Percentiles rank a stretch among this genome's conserved stretches.
phyloP scores from a whole-genome alignment of 345 rosid species.

The Dimocarpus longan region DNA sequence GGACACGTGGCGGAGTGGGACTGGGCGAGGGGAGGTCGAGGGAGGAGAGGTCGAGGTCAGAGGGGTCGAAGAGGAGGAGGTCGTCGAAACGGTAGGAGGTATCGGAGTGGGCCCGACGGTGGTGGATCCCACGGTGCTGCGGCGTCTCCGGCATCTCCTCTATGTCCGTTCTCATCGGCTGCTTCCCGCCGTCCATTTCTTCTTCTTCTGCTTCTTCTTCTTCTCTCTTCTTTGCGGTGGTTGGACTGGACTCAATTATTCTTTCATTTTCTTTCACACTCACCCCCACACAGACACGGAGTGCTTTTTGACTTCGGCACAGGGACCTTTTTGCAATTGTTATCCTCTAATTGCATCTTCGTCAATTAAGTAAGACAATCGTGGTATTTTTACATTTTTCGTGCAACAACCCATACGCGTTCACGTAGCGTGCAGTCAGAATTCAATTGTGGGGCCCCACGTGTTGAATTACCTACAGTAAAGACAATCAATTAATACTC shows the following conservation, averaged over 20 bases:
- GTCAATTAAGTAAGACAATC: neutral
- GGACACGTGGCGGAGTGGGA: slow-evolving; percentile 29
- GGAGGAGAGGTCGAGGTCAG: slow-evolving; percentile 79
- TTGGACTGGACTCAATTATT: neutral
- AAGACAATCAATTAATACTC: too few relatives aligned
- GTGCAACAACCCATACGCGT: neutral
- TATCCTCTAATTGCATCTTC: neutral
- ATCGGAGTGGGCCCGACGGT: slow-evolving; percentile 93
- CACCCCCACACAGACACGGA: neutral
- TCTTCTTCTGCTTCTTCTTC: neutral
- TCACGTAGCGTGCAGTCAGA: neutral
- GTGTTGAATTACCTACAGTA: neutral
- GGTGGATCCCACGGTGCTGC: slow-evolving; percentile 60
- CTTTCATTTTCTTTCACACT: neutral
- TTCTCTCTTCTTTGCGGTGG: neutral
- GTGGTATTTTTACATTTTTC: neutral
- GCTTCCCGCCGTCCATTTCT: slow-evolving; percentile 10
- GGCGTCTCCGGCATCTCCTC: slow-evolving; percentile 74
- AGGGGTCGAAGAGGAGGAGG: slow-evolving; percentile 79
- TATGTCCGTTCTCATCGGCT: slow-evolving; percentile 29
- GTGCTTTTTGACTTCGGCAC: neutral
- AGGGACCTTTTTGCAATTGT: neutral
- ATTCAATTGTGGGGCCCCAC: neutral
- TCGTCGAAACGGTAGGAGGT: slow-evolving; percentile 88
- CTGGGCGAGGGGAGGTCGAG: slow-evolving; percentile 59